Evolutionary conservation across 768 basidiomycete genomes (phyloP).

Genomic region (Cyclocybe aegerita): DNA sequence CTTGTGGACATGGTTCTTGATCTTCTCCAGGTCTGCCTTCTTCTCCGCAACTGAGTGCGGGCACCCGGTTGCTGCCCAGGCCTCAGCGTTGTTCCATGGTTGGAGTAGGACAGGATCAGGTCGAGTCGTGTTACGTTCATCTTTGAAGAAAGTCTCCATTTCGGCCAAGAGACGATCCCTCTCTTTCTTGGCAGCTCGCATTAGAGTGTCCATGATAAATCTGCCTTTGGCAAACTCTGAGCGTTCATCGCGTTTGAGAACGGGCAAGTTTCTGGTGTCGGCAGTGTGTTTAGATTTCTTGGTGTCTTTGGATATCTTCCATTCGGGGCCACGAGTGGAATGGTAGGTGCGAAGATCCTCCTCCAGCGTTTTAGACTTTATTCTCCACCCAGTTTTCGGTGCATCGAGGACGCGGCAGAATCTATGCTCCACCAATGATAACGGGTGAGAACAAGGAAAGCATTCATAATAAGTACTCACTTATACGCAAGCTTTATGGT

Average conservation of each 20-base stretch:
- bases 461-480: slow-evolving; percentile 15
- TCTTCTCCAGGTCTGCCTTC: slow-evolving; percentile 13
- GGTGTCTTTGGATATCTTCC: slow-evolving; percentile 25
- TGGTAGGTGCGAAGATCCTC: slow-evolving; percentile 15
- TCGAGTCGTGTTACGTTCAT: not conserved
- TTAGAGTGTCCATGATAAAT: slow-evolving; percentile 47
- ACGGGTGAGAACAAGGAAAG: not conserved
- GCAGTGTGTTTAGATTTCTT: slow-evolving; percentile 9
- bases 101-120: slow-evolving; percentile 27
- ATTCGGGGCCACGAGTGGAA: slow-evolving; percentile 16
- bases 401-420: slow-evolving; percentile 58
- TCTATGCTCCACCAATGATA: slow-evolving; percentile 18
- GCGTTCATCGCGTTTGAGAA: slow-evolving; percentile 16
- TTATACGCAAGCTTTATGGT: slow-evolving; percentile 55
- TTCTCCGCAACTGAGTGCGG: slow-evolving; percentile 8
- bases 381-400: slow-evolving; percentile 53
- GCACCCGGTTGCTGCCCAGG: slow-evolving; percentile 14
- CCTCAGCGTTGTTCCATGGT: slow-evolving; percentile 19
- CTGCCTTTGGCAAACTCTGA: slow-evolving; percentile 11
- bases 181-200: slow-evolving; percentile 21
- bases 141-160: slow-evolving; percentile 28
- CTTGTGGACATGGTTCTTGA: slow-evolving; percentile 17
- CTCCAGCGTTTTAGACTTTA: slow-evolving; percentile 31
- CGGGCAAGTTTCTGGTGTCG: slow-evolving; percentile 17
- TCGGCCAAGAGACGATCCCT: slow-evolving; percentile 15